These are phyloP conservation scores for Coprinellus aureogranulatus DNA, from an alignment of 768 basidiomycete genomes.

Conservation along the genomic window DNA sequence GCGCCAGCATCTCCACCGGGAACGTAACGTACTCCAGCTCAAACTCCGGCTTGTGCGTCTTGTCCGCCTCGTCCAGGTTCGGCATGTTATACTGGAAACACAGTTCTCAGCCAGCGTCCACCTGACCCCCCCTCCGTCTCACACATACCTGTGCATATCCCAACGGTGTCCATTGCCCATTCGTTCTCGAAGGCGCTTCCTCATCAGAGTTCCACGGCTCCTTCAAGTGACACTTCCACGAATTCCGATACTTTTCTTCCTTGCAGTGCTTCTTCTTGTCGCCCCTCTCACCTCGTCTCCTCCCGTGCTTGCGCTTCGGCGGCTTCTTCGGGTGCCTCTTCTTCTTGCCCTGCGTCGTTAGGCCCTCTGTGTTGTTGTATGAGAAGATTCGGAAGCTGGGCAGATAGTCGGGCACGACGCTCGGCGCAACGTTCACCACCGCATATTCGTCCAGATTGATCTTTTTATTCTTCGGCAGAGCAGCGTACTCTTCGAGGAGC, in stretches of 20 bases:
- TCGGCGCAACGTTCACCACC: slow-evolving; percentile 76
- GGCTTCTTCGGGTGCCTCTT: slow-evolving; percentile 18
- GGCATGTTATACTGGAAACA: slow-evolving; percentile 63
- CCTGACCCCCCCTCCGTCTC: slow-evolving; percentile 11
- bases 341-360: slow-evolving; percentile 15
- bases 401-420: slow-evolving; percentile 85
- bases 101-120: slow-evolving; percentile 11
- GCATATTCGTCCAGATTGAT: slow-evolving; percentile 64
- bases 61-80: slow-evolving; percentile 45
- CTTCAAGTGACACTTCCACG: slow-evolving; percentile 63
- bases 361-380: slow-evolving; percentile 65
- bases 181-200: slow-evolving; percentile 67
- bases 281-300: slow-evolving; percentile 44
- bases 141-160: slow-evolving; percentile 82
- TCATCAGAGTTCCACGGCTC: slow-evolving; percentile 61
- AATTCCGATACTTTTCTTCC: slow-evolving; percentile 49
- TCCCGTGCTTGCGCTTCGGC: slow-evolving; percentile 47
- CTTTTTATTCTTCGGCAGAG: slow-evolving; percentile 53
- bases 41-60: slow-evolving; percentile 55
- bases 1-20: slow-evolving; percentile 40
- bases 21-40: slow-evolving; percentile 81
- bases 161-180: slow-evolving; percentile 68
- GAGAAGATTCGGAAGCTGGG: slow-evolving; percentile 78
- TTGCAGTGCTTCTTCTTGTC: slow-evolving; percentile 48
- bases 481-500: slow-evolving; percentile 63